These are phyloP conservation scores for Exobasidium cylindrosporum DNA, from an alignment of 1,284 basidiomycete genomes.

Conservation along the genomic window DNA sequence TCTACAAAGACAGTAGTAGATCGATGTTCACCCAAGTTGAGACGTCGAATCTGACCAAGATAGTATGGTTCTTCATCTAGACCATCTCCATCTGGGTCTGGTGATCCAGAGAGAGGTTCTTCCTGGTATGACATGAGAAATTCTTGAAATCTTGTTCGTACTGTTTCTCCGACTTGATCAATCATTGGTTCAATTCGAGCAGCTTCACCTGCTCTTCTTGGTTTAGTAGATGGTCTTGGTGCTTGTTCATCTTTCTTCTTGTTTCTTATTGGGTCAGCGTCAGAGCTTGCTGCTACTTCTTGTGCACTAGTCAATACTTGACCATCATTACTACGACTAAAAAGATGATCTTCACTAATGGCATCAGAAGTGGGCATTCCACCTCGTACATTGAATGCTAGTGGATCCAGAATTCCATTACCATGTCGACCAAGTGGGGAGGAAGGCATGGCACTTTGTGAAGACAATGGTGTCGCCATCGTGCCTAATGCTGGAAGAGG, in stretches of 20 bases:
- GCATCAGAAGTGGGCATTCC: neutral
- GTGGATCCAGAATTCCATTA: slow-evolving; percentile 1
- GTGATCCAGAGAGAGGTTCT: slow-evolving; percentile 60
- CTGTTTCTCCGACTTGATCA: slow-evolving; percentile 87
- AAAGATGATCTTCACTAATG: neutral
- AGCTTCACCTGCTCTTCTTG: neutral
- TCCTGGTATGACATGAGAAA: slow-evolving; percentile 90
- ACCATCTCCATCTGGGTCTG: slow-evolving; percentile 55
- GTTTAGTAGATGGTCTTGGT: neutral
- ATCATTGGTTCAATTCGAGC: slow-evolving; percentile 65
- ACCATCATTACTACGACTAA: slow-evolving; percentile 16
- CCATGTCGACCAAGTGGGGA: slow-evolving; percentile 28
- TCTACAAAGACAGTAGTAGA: slow-evolving; percentile 90
- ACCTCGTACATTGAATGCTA: slow-evolving; percentile 5
- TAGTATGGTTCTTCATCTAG: slow-evolving; percentile 65
- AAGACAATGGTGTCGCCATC: slow-evolving; percentile 15
- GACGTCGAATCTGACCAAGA: slow-evolving; percentile 83
- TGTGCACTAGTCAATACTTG: slow-evolving; percentile 22
- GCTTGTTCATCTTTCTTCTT: neutral
- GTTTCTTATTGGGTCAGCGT: neutral
- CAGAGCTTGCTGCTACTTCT: neutral
- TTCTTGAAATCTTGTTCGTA: slow-evolving; percentile 81
- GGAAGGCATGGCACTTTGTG: slow-evolving; percentile 34
- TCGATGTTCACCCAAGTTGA: slow-evolving; percentile 80
- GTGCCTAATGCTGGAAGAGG: neutral